Evolutionary conservation across 2,329 filamentous ascomycete genomes (phyloP).

Genomic region (Delphinella strobiligena): DNA sequence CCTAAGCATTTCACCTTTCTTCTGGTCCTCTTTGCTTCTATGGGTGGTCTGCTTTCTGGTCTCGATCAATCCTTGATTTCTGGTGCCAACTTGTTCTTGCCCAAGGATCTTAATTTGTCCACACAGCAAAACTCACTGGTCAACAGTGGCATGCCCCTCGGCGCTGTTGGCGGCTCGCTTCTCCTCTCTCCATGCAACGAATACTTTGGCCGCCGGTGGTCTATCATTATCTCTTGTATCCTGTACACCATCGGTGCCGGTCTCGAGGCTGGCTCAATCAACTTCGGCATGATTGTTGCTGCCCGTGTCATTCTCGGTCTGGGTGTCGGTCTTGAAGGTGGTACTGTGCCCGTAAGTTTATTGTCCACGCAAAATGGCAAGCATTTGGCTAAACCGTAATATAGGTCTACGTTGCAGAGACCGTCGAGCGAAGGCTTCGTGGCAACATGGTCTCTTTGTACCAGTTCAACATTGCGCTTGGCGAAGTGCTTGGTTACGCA

Average conservation of each 20-base stretch:
- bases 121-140: constrained; percentile 51
- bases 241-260: constrained; percentile 60
- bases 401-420: constrained; percentile 67
- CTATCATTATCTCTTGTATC: constrained; percentile 57
- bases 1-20: constrained; percentile 56
- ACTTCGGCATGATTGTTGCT: constrained; percentile 59
- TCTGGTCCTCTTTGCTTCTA: constrained; percentile 59
- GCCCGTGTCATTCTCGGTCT: constrained; percentile 57
- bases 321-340: constrained; percentile 58
- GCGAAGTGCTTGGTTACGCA: constrained; percentile 61
- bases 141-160: constrained; percentile 59
- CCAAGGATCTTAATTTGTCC: constrained; percentile 42
- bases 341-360: constrained; percentile 61
- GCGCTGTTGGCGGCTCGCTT: constrained; percentile 58
- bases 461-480: constrained; percentile 64
- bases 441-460: constrained; percentile 64
- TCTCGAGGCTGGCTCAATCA: constrained; percentile 54
- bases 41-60: constrained; percentile 61
- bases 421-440: constrained; percentile 52
- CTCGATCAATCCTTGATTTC: constrained; percentile 63
- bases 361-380: no score
- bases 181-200: constrained; percentile 57
- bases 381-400: no score
- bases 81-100: constrained; percentile 57
- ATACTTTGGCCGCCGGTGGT: constrained; percentile 52